phyloP scores from a whole-genome alignment of 78 protist species.

The Dictyostelium firmibasis region DNA sequence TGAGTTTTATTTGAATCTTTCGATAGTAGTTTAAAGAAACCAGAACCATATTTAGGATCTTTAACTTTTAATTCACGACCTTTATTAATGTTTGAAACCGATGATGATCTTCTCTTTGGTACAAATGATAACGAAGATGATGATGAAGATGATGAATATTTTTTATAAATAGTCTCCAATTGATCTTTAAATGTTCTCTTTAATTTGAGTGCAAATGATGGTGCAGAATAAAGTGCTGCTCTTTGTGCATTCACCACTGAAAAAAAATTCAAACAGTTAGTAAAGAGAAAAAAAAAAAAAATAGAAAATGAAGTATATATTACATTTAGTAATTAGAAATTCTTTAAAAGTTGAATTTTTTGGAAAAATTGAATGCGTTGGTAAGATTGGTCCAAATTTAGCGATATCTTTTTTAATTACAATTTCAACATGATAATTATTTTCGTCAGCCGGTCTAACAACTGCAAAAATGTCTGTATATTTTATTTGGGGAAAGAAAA shows the following conservation, averaged over 20 bases:
- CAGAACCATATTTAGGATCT: constrained; percentile 20
- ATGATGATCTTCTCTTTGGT: constrained; percentile 59
- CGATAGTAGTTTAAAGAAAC: neutral
- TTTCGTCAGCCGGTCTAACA: constrained; percentile 50
- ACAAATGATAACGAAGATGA: neutral
- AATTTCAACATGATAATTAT: constrained; percentile 39
- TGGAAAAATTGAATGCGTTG: constrained; percentile 23
- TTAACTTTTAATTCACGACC: constrained; percentile 54
- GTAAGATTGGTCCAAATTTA: constrained; percentile 30
- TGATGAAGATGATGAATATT: neutral
- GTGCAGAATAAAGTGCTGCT: constrained; percentile 70
- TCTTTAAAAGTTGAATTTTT: constrained; percentile 42
- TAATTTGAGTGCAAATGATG: constrained; percentile 44
- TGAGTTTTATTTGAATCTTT: neutral
- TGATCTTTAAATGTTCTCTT: constrained; percentile 66
- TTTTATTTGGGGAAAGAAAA: neutral
- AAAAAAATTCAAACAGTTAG: neutral
- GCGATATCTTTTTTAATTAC: constrained; percentile 21
- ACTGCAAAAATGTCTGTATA: constrained; percentile 48
- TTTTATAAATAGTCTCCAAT: constrained; percentile 23
- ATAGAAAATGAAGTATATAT: neutral
- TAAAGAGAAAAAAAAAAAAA: neutral
- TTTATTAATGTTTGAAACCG: constrained; percentile 21
- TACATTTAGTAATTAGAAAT: constrained; percentile 52
- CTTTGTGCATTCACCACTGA: constrained; percentile 67